Base-by-base conservation (phyloP, 768 basidiomycete genomes). In the Dendrothele bispora region DNA sequence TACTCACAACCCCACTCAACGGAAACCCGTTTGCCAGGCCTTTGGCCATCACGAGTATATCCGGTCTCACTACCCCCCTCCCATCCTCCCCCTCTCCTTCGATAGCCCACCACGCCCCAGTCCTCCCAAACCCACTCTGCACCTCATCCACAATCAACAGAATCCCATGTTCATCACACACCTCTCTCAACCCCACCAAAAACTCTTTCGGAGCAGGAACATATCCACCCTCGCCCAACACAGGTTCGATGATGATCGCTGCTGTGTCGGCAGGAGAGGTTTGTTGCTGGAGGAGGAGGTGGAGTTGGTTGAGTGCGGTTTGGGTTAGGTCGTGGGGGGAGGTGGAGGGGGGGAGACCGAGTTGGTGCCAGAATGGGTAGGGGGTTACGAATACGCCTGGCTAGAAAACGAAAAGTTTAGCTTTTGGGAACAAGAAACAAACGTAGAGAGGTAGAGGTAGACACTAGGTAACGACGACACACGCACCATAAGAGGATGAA, bases 191-290 rank as follows among this genome's bases (percentile, higher is more conserved):
- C 18, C 91, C 91, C 38, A 79, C 75, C 50, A 98, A 65, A 72
- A 89, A 98, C 18, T 80, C 79, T 1, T 81, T 60, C 0, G 93
- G 91, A 0, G 93, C 91, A 24, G 91, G 84, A 14, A 97, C 89
- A 65, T 98, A 98, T 2, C 95, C 95, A 28, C 95, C 95, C 66
- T 98, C 95, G 21, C 94, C 95, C 25, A 98, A 75, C 1, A 98
- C 86, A 34, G 95, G 90, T 73, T 98, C 95, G 34, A 98, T 68
- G 53, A 98, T 68, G 59, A 98, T 86, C n/a, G 93, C 94, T 2
- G 95, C 92, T 1, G 93, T 95, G 63, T 98, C 95, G 4, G 68
- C 65, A 0, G 94, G 89, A 2, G 85, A 75, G 6, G 84, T 86
- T 64, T 94, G 91, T 64, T 98, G 95, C 41, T 67, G 54, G 1